A percentile compares a stretch with the other conserved stretches of the same genome.
Conservation (phyloP, 2,329 filamentous ascomycete genomes). For the Paecilomyces niveus region DNA sequence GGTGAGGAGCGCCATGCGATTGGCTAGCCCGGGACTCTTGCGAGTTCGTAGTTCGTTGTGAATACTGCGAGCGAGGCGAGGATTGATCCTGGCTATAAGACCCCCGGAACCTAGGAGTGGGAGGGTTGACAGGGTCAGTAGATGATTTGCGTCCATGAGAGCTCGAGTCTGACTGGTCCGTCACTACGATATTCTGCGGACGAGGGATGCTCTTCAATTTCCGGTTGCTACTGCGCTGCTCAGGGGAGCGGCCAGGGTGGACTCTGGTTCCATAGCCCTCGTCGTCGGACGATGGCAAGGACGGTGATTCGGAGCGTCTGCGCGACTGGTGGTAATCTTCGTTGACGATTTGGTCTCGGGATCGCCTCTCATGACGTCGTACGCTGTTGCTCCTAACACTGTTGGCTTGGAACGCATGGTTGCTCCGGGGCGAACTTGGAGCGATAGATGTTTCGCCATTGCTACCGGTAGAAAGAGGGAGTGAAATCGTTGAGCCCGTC, state of each 20-base stretch:
- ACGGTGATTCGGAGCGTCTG: constrained; percentile 20
- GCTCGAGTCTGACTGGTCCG: neutral
- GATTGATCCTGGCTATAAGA: constrained; percentile 8
- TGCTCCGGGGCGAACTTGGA: neutral
- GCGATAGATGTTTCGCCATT: neutral
- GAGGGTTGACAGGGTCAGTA: neutral
- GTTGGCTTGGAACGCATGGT: neutral
- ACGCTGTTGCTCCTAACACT: neutral
- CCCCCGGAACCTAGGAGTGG: neutral
- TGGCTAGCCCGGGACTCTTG: constrained; percentile 12
- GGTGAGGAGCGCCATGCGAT: constrained; percentile 7
- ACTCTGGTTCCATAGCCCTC: constrained; percentile 21
- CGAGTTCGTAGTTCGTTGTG: constrained; percentile 14
- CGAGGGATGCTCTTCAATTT: neutral
- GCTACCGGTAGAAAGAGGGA: constrained; percentile 2
- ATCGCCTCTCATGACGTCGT: constrained; percentile 13
- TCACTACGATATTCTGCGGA: neutral
- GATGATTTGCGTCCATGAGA: neutral
- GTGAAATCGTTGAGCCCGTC: constrained; percentile 4
- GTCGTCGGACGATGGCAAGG: constrained; percentile 35
- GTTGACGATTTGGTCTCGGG: constrained; percentile 11
- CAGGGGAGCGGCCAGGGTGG: constrained; percentile 4
- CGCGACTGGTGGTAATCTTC: constrained; percentile 11
- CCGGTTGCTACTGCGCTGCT: neutral
- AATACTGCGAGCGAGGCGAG: constrained; percentile 17